Base-by-base conservation (phyloP, 768 basidiomycete species). In the Leccinum incarnatum region DNA sequence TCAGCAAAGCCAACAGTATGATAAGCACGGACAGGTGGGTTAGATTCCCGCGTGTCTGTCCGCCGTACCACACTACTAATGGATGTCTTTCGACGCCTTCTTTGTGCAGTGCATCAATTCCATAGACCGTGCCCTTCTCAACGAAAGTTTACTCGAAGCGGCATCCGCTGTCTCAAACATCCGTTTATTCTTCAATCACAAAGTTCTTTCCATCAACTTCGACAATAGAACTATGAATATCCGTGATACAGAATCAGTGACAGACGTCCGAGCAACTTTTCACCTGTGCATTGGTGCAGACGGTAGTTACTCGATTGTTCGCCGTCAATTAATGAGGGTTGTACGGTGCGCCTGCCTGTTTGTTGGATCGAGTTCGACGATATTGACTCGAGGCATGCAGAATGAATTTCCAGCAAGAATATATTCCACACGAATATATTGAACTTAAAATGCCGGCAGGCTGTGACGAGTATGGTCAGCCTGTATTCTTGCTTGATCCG, bases 371-470 rank as follows among this genome's bases (percentile, higher is more conserved):
- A 8, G 56, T 58, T 50, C 55, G 48, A 54, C 27, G 59, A 55
- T 27, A 36, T 55, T 71, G 53, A 70, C 62, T 55, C 25, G 51
- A 62, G 53, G 61, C 65, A 63, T 66, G 62, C 71, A 97, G 96
- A 74, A 94, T 97, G 88, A 83, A 96, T 78, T 97, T 89, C 77
- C 86, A 89, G 69, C 96, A 98, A 75, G 88, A 89, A 74, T 98
- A 96, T 76, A 93, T 98, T 70, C 88, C 85, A 57, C 93, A 98
- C 69, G 94, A 95, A 72, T 99, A 98, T 76, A 81, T 98, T 69
- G 96, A 99, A 79, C 83, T 98, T 59, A 92, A 89, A 78, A 93
- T 99, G 85, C 93, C 94, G 69, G 83, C 95, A 72, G 87, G 87
- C 58, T 74, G 76, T 70, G 81, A 82, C 73, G 69, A 70, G 67